Percentiles rank a stretch among this genome's conserved stretches.
phyloP scores from a whole-genome alignment of 257 asterid species.

The Nicotiana paniculata region DNA sequence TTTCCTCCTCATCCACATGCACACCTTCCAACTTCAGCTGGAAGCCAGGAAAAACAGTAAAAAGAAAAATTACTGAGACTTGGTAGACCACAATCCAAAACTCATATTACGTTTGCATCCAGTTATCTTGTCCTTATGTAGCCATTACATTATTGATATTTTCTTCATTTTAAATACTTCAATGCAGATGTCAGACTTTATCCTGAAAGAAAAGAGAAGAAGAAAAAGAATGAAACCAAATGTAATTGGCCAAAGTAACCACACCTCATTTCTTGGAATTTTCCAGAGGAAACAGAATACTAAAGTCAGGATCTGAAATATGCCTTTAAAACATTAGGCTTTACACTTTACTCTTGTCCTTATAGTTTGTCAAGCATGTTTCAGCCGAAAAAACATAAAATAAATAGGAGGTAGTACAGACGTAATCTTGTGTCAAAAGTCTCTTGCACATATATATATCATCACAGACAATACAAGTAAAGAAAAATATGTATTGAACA shows the following conservation, averaged over 20 bases:
- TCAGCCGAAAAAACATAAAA: not conserved
- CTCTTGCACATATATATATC: not conserved
- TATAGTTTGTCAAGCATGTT: not conserved
- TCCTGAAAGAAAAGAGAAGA: not conserved
- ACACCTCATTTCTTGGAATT: not conserved
- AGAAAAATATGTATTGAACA: not conserved
- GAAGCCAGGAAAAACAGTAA: not conserved
- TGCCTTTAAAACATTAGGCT: not conserved
- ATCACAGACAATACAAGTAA: not conserved
- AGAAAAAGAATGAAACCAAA: not conserved
- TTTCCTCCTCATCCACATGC: slow-evolving; percentile 73
- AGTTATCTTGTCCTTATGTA: too few relatives aligned
- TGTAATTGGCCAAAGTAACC: not conserved
- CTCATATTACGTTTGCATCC: too few relatives aligned
- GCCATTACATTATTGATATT: too few relatives aligned
- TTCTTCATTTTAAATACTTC: not conserved
- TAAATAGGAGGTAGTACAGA: not conserved
- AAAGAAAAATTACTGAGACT: not conserved
- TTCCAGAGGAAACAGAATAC: not conserved
- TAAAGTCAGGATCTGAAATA: not conserved
- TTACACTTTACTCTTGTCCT: not conserved
- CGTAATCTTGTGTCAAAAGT: not conserved
- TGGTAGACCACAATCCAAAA: not conserved
- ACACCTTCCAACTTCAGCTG: slow-evolving; percentile 73
- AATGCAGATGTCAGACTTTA: not conserved